Base-by-base conservation (phyloP, 805 yeast species). In the Debaryomyces prosopidis region DNA sequence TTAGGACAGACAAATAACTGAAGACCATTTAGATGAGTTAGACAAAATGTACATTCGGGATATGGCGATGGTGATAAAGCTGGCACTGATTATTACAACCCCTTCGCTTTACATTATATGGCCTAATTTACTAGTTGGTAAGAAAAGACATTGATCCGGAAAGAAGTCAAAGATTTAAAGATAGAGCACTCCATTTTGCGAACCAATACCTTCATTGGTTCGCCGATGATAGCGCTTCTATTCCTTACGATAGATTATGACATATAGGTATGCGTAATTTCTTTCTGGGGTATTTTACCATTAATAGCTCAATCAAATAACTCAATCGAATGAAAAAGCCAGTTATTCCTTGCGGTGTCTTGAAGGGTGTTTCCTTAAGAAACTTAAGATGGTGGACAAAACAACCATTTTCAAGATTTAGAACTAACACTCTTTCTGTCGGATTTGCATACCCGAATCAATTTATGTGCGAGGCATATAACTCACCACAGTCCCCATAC, bases 31-130 rank as follows among this genome's bases (percentile, higher is more conserved):
- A n/a, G 51, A 55, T 14, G 51, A 50, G 14, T 31, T 63, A 6
- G 62, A 62, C 23, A 20, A 27, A 3, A 50, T 52, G 40, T 60
- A 63, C 40, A 30, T 63, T 16, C 47, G 45, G 7, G 65, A 60
- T 39, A 63, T 45, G 52, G 59, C 15, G 68, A 63, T 51, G 68
- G 68, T 19, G 46, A 43, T 15, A 39, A 44, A 16, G 40, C 42
- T 16, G 44, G 58, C 30, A 20, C 7, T 20, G 26, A 20, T 20
- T 20, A 20, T 20, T 20, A 20, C 7, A 20, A 20, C 26, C 7
- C 26, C 7, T 20, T 20, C 26, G 26, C 26, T 5, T 20, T 20
- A 20, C 26, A 20, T 7, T 20, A 5, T 20, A 20, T 7, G 26
- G 26, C 7, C 5, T 20, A 7, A 20, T 20, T 7, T 20, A 20